Conservation (phyloP, 1,284 basidiomycete genomes). For the Gomphus sp. region DNA sequence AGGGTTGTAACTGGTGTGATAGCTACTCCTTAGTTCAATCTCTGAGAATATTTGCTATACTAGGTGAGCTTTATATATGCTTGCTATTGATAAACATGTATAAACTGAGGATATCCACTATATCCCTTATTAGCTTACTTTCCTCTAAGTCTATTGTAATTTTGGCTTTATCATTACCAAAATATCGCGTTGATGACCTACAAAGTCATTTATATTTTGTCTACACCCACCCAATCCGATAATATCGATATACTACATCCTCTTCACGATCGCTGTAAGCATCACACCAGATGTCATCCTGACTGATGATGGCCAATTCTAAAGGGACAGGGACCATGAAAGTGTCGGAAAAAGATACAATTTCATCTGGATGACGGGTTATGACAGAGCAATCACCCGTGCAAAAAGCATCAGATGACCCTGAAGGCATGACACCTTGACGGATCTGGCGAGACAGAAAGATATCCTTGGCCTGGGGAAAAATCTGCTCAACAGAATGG, state of each 20-base stretch:
- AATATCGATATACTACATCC: slow-evolving; percentile 55
- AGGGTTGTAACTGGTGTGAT: too few relatives aligned
- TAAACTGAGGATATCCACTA: too few relatives aligned
- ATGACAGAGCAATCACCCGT: neutral
- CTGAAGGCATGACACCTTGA: neutral
- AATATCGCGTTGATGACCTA: too few relatives aligned
- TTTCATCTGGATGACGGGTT: neutral
- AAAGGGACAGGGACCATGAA: neutral
- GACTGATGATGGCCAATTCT: slow-evolving; percentile 35
- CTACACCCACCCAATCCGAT: slow-evolving; percentile 51
- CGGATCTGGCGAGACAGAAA: neutral
- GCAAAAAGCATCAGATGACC: neutral
- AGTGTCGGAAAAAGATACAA: neutral
- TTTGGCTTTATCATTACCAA: too few relatives aligned
- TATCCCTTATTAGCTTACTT: too few relatives aligned
- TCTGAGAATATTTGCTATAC: too few relatives aligned
- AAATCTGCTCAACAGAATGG: slow-evolving; percentile 45
- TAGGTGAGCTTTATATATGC: too few relatives aligned
- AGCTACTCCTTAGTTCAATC: too few relatives aligned
- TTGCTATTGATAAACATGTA: too few relatives aligned
- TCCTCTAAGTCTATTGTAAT: too few relatives aligned
- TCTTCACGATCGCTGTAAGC: slow-evolving; percentile 28
- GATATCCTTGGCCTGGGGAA: slow-evolving; percentile 24
- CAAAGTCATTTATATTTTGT: neutral
- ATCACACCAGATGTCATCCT: slow-evolving; percentile 48